Percentiles rank a stretch among this genome's conserved stretches.
Conservation (phyloP, 768 basidiomycete genomes). For the Tubosaeta brunneosetosa region DNA sequence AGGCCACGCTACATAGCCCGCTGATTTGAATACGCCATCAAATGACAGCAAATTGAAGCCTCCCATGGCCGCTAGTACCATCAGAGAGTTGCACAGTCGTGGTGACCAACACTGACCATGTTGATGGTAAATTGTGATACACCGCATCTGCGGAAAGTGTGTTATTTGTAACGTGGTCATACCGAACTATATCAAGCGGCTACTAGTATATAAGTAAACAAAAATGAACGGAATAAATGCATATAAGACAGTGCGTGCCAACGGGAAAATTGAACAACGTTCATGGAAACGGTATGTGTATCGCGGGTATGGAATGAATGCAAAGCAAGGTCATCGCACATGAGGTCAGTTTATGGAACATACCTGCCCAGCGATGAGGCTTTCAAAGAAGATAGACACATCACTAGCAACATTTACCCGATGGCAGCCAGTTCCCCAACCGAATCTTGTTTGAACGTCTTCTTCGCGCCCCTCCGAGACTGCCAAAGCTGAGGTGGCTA, state of each 20-base stretch:
- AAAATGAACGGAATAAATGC: slow-evolving; percentile 8
- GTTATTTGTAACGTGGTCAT: background rate
- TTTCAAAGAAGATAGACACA: background rate
- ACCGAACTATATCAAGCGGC: slow-evolving; percentile 11
- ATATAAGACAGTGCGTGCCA: slow-evolving; percentile 10
- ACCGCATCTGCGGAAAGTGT: background rate
- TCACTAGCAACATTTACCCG: slow-evolving; percentile 61
- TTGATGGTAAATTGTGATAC: background rate
- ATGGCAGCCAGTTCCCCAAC: slow-evolving; percentile 57
- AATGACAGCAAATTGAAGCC: background rate
- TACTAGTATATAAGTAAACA: slow-evolving; percentile 19
- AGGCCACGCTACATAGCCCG: too few relatives aligned
- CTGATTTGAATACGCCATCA: background rate
- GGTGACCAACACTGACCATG: background rate
- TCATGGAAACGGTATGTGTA: slow-evolving; percentile 16
- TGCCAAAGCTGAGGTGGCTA: slow-evolving; percentile 84
- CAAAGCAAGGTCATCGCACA: slow-evolving; percentile 8
- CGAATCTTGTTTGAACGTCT: slow-evolving; percentile 56
- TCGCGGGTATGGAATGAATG: slow-evolving; percentile 24
- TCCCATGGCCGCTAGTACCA: background rate
- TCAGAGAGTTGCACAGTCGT: background rate
- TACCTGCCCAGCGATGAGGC: slow-evolving; percentile 10
- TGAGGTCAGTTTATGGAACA: slow-evolving; percentile 4
- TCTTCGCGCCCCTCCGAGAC: slow-evolving; percentile 63
- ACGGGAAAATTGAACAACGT: slow-evolving; percentile 4